Evolutionary conservation across 106 monocot species (phyloP).

Genomic region (Amphibolis antarctica): DNA sequence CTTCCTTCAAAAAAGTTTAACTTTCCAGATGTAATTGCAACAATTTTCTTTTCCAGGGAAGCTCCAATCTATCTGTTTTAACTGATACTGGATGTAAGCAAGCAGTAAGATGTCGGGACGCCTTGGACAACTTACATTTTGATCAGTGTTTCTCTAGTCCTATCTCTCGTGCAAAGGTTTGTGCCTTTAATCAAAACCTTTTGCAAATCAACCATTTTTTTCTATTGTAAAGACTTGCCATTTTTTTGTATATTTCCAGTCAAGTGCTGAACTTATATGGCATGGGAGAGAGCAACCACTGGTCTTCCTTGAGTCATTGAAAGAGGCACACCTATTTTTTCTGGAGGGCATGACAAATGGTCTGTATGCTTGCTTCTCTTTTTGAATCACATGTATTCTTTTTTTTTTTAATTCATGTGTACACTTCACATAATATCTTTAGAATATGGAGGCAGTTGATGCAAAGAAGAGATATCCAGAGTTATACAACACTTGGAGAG

Average conservation of each 20-base stretch:
- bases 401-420: conserved; percentile 2
- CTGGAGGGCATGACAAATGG: conserved; percentile 86
- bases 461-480: conserved; percentile 60
- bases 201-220: neutral
- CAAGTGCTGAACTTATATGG: conserved; percentile 70
- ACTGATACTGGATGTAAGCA: conserved; percentile 51
- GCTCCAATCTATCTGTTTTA: conserved; percentile 61
- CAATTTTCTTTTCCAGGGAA: conserved; percentile 33
- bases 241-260: conserved; percentile 14
- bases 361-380: conserved; percentile 5
- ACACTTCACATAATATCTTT: conserved; percentile 5
- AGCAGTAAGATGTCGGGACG: conserved; percentile 53
- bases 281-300: conserved; percentile 40
- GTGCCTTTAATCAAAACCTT: neutral
- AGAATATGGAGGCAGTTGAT: conserved; percentile 54
- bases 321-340: conserved; percentile 73
- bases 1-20: neutral
- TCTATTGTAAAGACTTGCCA: neutral
- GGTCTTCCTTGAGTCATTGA: conserved; percentile 61
- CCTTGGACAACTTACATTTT: conserved; percentile 42
- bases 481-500: conserved; percentile 55
- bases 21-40: neutral
- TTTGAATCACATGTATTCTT: neutral
- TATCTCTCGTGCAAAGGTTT: conserved; percentile 76
- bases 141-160: conserved; percentile 70